A percentile compares a stretch with the other conserved stretches of the same genome.
These are phyloP conservation scores for Hyaloscypha variabilis DNA, from an alignment of 495 filamentous ascomycete genomes.

Conservation along the genomic window DNA sequence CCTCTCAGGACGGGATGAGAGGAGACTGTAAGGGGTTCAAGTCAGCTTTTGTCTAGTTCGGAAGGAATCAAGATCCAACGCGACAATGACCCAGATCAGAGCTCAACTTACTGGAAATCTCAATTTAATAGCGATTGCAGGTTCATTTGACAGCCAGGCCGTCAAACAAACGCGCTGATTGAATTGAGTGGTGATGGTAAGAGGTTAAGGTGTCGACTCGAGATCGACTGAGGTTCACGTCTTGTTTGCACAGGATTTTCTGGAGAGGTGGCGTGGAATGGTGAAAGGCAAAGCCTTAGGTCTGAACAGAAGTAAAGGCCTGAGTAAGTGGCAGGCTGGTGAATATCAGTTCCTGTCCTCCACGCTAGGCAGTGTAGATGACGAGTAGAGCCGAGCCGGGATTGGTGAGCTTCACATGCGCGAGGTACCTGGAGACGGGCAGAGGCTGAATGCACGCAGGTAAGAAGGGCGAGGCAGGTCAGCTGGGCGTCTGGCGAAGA, in stretches of 20 bases:
- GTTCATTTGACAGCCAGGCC: conserved; percentile 72
- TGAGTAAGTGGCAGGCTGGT: conserved; percentile 13
- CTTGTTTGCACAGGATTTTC: conserved; percentile 23
- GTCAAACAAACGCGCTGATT: conserved; percentile 63
- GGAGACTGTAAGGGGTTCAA: conserved; percentile 43
- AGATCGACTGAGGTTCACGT: conserved; percentile 26
- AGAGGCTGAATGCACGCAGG: not conserved
- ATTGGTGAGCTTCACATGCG: conserved; percentile 27
- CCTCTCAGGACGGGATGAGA: conserved; percentile 34
- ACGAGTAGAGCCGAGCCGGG: conserved; percentile 23
- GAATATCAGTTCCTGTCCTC: conserved; percentile 12
- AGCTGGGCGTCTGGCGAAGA: conserved; percentile 27
- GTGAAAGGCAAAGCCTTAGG: conserved; percentile 20
- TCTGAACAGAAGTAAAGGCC: conserved; percentile 13
- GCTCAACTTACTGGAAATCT: conserved; percentile 27
- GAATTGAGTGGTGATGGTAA: conserved; percentile 23
- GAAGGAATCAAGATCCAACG: conserved; percentile 15
- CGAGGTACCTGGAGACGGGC: not conserved
- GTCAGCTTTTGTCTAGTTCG: conserved; percentile 30
- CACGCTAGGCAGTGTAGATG: conserved; percentile 23
- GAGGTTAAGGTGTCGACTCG: conserved; percentile 25
- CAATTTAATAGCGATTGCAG: conserved; percentile 55
- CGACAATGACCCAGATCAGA: conserved; percentile 7
- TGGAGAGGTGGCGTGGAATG: conserved; percentile 6
- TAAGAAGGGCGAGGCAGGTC: conserved; percentile 15